Evolutionary conservation across 768 basidiomycete species (phyloP).

Genomic region (Galerina sulciceps): DNA sequence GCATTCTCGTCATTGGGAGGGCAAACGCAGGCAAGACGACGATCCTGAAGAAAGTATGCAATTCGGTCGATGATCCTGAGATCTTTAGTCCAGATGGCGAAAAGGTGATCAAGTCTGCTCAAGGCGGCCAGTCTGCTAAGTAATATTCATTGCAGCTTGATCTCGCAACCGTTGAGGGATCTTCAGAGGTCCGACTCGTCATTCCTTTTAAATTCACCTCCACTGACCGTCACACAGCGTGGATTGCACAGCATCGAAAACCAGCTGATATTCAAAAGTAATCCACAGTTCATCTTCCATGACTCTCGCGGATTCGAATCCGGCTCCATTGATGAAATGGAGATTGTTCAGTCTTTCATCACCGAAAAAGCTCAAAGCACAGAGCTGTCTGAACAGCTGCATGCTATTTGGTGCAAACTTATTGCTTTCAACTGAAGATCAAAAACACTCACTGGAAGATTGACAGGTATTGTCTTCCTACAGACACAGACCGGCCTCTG

Average conservation of each 20-base stretch:
- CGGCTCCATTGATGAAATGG: constrained; percentile 31
- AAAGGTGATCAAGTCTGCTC: neutral
- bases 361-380: constrained; percentile 16
- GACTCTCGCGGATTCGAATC: constrained; percentile 46
- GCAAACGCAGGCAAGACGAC: constrained; percentile 9
- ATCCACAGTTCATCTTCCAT: constrained; percentile 40
- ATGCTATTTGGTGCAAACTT: constrained; percentile 39
- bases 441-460: no score
- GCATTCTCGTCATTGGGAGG: constrained; percentile 7
- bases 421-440: neutral
- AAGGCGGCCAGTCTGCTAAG: neutral
- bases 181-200: neutral
- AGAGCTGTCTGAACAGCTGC: constrained; percentile 29
- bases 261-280: constrained; percentile 33
- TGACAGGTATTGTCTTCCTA: constrained; percentile 42
- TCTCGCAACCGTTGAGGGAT: neutral
- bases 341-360: constrained; percentile 35
- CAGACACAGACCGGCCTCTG: constrained; percentile 29
- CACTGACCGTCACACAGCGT: no score
- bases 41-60: constrained; percentile 1
- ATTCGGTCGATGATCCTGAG: neutral
- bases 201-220: no score
- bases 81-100: neutral
- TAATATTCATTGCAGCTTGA: neutral
- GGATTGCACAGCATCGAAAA: constrained; percentile 27